Conservation (phyloP, 331 rosid species). For the Quercus lobata region DNA sequence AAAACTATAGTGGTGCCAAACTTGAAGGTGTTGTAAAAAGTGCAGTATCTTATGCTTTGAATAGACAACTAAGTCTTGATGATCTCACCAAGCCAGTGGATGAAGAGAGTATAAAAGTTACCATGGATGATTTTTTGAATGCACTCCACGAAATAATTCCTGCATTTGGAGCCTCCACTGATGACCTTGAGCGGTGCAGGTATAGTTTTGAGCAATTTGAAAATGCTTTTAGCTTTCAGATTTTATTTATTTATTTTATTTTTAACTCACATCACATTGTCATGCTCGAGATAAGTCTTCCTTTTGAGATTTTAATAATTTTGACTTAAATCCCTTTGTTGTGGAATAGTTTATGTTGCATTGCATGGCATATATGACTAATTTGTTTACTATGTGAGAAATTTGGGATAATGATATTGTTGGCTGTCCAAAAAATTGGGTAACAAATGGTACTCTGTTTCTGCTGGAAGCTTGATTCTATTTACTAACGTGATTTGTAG, state of each 20-base stretch:
- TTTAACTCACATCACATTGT: not conserved
- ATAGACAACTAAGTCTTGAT: slow-evolving; percentile 87
- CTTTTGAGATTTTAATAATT: not conserved
- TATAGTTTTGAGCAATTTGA: slow-evolving; percentile 15
- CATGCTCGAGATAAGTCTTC: not conserved
- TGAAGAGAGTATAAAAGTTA: slow-evolving; percentile 92
- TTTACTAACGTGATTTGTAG: slow-evolving; percentile 35
- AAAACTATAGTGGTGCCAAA: slow-evolving; percentile 98
- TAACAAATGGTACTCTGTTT: not conserved
- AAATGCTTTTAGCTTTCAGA: not conserved
- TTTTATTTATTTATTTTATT: not conserved
- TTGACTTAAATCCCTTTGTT: not conserved
- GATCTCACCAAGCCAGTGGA: slow-evolving; percentile 96
- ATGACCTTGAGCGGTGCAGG: slow-evolving; percentile 97
- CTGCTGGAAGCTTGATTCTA: not conserved
- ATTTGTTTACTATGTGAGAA: not conserved
- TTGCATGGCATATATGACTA: not conserved
- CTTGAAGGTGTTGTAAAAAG: slow-evolving; percentile 99
- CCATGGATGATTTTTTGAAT: slow-evolving; percentile 86
- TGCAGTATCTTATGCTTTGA: slow-evolving; percentile 96
- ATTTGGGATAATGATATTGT: not conserved
- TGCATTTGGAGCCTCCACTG: slow-evolving; percentile 98
- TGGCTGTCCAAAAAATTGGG: not conserved
- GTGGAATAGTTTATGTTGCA: slow-evolving; percentile 2
- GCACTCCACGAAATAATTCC: slow-evolving; percentile 82